Conservation (phyloP, 2,329 filamentous ascomycete species). For the Saccharata proteae region DNA sequence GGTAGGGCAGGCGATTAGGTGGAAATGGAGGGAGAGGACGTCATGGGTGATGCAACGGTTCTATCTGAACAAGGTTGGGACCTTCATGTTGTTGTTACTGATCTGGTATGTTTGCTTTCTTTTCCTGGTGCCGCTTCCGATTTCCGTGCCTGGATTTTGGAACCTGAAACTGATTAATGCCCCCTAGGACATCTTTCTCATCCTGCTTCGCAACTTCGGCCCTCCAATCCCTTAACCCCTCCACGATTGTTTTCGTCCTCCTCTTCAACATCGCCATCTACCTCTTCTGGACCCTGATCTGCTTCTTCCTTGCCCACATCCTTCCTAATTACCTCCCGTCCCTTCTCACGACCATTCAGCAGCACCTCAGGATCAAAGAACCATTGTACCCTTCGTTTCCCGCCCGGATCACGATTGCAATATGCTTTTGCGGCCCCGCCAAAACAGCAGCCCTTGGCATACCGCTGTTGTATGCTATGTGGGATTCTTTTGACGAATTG, state of each 20-base stretch:
- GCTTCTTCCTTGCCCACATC: slow-evolving; percentile 2
- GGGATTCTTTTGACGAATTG: slow-evolving; percentile 1
- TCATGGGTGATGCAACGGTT: background rate
- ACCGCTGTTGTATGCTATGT: slow-evolving; percentile 8
- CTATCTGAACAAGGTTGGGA: slow-evolving; percentile 6
- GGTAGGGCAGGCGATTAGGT: slow-evolving; percentile 5
- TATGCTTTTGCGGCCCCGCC: slow-evolving; percentile 8
- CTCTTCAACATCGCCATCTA: slow-evolving; percentile 9
- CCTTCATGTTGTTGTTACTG: slow-evolving; percentile 5
- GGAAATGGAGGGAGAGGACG: slow-evolving; percentile 4
- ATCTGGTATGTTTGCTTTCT: slow-evolving; percentile 3
- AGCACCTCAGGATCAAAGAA: slow-evolving; percentile 3
- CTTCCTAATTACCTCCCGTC: background rate
- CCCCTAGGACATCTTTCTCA: slow-evolving; percentile 6
- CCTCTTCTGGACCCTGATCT: slow-evolving; percentile 8
- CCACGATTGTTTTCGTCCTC: slow-evolving; percentile 5
- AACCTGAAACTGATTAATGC: background rate
- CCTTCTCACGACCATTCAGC: slow-evolving; percentile 1
- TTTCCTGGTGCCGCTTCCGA: too few relatives aligned
- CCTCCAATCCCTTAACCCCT: slow-evolving; percentile 2
- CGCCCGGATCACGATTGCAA: slow-evolving; percentile 8
- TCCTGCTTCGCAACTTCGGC: slow-evolving; percentile 7
- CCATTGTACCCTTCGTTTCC: too few relatives aligned
- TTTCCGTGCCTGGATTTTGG: too few relatives aligned
- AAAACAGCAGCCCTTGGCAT: slow-evolving; percentile 7